These are phyloP conservation scores for Sarcocystis neurona DNA, from an alignment of 169 alveolate genomes.

Conservation along the genomic window DNA sequence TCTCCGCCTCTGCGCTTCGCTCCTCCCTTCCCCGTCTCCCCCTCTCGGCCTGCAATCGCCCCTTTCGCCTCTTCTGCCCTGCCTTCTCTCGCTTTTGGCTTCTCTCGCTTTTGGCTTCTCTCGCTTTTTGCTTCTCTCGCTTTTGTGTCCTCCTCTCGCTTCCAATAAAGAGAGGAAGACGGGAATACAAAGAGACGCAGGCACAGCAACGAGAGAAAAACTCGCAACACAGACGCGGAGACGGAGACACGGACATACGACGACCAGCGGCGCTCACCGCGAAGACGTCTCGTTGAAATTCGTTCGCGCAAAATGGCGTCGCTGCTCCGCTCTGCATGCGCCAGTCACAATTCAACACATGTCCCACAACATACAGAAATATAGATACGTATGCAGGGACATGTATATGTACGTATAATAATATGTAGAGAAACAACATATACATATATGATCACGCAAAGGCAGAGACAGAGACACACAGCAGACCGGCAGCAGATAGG, in stretches of 20 bases:
- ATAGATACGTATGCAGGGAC: neutral
- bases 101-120: too few relatives aligned
- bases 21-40: too few relatives aligned
- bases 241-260: neutral
- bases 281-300: constrained; percentile 83
- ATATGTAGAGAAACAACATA: too few relatives aligned
- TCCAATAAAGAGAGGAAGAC: neutral
- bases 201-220: too few relatives aligned
- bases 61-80: too few relatives aligned
- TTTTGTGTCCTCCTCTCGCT: neutral
- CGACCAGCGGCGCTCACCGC: constrained; percentile 7
- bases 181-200: too few relatives aligned
- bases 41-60: too few relatives aligned
- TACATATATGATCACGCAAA: neutral
- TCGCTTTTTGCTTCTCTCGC: too few relatives aligned
- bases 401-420: too few relatives aligned
- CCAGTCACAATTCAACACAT: neutral
- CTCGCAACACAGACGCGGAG: too few relatives aligned
- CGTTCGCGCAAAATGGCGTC: constrained; percentile 81
- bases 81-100: too few relatives aligned
- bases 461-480: neutral
- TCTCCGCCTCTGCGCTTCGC: too few relatives aligned
- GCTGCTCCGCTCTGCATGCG: constrained; percentile 76
- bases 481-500: neutral
- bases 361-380: neutral